Evolutionary conservation across 768 basidiomycete genomes (phyloP), one percentile per base, ranked within the genome.

Genomic region (Leccinum pellstonianum): DNA sequence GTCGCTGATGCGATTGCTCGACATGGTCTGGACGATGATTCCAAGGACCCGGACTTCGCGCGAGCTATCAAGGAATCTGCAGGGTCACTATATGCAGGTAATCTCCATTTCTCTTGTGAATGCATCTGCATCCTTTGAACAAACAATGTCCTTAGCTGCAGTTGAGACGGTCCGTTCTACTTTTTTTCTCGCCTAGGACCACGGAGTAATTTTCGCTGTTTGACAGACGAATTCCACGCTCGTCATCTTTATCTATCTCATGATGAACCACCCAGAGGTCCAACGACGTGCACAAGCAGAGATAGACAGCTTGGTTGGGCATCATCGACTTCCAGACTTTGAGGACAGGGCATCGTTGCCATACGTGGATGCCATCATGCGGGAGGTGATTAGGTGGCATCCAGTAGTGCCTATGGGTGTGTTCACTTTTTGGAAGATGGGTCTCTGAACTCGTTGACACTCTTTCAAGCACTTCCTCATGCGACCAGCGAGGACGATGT

Each of bases 21-120:
- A 43, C 10, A 43, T 43, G 41, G 10, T n/a, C n/a, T 43, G 10
- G 41, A n/a, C 41, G n/a, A 43, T 43, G n/a, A 43, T 43, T n/a
- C 41, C n/a, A 43, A 19, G 25, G 14, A 50, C 4, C 21, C 49
- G 49, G 49, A 29, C 8, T 27, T 50, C 15, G 25, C 25, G 8
- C 25, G 25, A 50, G 49, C 49, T 25, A 29, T 25, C 49, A 29
- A 29, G 7, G 23, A 29, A 25, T 29, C 49, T 29, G 49, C 49
- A 21, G 68, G 59, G 25, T 51, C 63, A 5, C 25, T 64, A 4
- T 71, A 63, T 46, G 38, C 58, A 50, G 69, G 69, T 69, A 25
- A 43, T 9, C 4, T n/a, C 41, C n/a, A 19, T 43, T 43, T 43
- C 9, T 43, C 41, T 19, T 19, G 6, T 43, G n/a, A 10, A 43